Evolutionary conservation across 768 basidiomycete genomes (phyloP).

Genomic region (Kwoniella botswanensis): DNA sequence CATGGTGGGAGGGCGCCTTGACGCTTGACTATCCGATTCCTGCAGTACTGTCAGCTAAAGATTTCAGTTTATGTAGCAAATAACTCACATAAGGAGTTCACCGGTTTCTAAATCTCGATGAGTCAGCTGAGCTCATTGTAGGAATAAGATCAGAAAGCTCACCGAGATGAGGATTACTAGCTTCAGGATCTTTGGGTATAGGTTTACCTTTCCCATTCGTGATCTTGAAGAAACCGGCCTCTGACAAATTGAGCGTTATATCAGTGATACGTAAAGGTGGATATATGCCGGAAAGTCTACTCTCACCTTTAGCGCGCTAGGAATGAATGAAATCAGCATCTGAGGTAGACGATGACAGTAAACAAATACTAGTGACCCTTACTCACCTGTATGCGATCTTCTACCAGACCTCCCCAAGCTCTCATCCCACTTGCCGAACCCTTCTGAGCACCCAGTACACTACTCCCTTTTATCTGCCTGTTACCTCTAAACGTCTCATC

Average conservation of each 20-base stretch:
- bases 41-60: constrained; percentile 12
- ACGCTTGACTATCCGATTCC: constrained; percentile 77
- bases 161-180: constrained; percentile 69
- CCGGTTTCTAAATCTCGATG: constrained; percentile 62
- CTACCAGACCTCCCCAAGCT: constrained; percentile 76
- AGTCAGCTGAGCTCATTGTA: constrained; percentile 1
- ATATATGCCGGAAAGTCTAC: background rate
- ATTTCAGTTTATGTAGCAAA: too few species aligned
- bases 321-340: too few species aligned
- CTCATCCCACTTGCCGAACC: constrained; percentile 66
- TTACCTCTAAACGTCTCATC: constrained; percentile 47
- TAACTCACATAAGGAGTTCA: constrained; percentile 70
- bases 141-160: background rate
- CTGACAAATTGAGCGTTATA: constrained; percentile 8
- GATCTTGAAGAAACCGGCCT: constrained; percentile 72
- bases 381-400: constrained; percentile 71
- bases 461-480: constrained; percentile 59
- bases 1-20: constrained; percentile 85
- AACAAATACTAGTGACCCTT: background rate
- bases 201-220: constrained; percentile 72
- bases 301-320: background rate
- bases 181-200: constrained; percentile 61
- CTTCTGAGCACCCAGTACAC: constrained; percentile 50
- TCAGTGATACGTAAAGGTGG: too few species aligned
- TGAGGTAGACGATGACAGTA: too few species aligned